Evolutionary conservation across 768 basidiomycete genomes (phyloP).

Genomic region (Naganishia friedmannii): DNA sequence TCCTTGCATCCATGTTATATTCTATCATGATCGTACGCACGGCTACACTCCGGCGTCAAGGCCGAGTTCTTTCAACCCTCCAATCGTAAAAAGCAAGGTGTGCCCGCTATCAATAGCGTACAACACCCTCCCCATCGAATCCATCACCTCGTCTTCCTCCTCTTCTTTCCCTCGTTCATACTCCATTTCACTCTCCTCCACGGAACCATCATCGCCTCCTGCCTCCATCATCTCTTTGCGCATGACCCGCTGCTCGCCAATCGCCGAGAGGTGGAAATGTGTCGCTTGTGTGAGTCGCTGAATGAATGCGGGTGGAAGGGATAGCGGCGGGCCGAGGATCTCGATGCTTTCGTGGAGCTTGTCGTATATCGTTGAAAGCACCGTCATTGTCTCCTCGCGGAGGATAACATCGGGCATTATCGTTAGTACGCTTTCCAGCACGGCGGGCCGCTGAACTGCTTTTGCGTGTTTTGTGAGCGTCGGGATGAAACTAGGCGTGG

Average conservation of each 20-base stretch:
- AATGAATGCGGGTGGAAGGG: slow-evolving; percentile 4
- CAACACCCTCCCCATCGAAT: slow-evolving; percentile 24
- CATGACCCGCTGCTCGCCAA: slow-evolving; percentile 8
- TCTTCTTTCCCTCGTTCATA: slow-evolving; percentile 13
- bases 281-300: slow-evolving; percentile 5
- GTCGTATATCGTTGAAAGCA: background rate
- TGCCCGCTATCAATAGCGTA: slow-evolving; percentile 6
- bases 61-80: slow-evolving; percentile 7
- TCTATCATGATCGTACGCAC: background rate
- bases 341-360: slow-evolving; percentile 13
- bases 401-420: slow-evolving; percentile 19
- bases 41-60: background rate
- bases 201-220: background rate
- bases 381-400: slow-evolving; percentile 17
- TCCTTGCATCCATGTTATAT: background rate
- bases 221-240: background rate
- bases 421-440: background rate
- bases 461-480: slow-evolving; percentile 11
- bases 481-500: background rate
- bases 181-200: slow-evolving; percentile 9
- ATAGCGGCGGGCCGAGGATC: slow-evolving; percentile 8
- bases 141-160: slow-evolving; percentile 25
- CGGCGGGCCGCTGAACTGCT: background rate
- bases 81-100: slow-evolving; percentile 9
- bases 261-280: slow-evolving; percentile 22